Evolutionary conservation across 2,329 filamentous ascomycete species (phyloP).

Genomic region (Ceratocystis cubensis): DNA sequence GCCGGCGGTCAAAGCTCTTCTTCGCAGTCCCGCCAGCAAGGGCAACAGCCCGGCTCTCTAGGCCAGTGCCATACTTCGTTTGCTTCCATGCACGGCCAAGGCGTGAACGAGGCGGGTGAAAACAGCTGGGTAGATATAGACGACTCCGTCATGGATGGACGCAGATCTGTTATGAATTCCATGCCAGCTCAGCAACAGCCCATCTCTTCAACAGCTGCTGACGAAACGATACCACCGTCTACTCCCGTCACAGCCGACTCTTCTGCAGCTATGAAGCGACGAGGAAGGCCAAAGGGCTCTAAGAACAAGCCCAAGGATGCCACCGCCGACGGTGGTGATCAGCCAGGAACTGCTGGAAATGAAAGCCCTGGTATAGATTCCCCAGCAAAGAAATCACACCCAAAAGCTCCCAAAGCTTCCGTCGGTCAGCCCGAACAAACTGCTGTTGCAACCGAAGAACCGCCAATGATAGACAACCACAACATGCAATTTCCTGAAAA

Average conservation of each 20-base stretch:
- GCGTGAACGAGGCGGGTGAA: neutral
- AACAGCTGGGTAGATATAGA: constrained; percentile 17
- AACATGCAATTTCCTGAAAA: constrained; percentile 14
- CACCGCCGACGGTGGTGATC: constrained; percentile 10
- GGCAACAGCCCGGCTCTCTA: neutral
- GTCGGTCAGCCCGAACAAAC: constrained; percentile 18
- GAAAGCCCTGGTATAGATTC: constrained; percentile 12
- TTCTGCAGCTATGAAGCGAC: constrained; percentile 30
- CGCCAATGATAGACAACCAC: constrained; percentile 13
- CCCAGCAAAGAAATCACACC: neutral
- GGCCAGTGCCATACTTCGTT: constrained; percentile 3
- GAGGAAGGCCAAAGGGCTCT: constrained; percentile 44
- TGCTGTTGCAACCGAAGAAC: constrained; percentile 16
- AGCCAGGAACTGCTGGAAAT: constrained; percentile 11
- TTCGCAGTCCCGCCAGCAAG: constrained; percentile 6
- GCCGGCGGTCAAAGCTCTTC: neutral
- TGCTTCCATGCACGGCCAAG: constrained; percentile 1
- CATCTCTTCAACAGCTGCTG: constrained; percentile 1
- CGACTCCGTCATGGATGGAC: constrained; percentile 19
- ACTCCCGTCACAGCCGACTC: constrained; percentile 11
- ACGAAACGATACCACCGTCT: constrained; percentile 13
- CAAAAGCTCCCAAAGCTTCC: constrained; percentile 14
- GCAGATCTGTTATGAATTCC: constrained; percentile 28
- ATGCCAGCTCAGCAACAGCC: constrained; percentile 23
- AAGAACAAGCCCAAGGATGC: constrained; percentile 32